Conservation (phyloP, 192 early-diverging fungal species). For the Linnemannia zychae region DNA sequence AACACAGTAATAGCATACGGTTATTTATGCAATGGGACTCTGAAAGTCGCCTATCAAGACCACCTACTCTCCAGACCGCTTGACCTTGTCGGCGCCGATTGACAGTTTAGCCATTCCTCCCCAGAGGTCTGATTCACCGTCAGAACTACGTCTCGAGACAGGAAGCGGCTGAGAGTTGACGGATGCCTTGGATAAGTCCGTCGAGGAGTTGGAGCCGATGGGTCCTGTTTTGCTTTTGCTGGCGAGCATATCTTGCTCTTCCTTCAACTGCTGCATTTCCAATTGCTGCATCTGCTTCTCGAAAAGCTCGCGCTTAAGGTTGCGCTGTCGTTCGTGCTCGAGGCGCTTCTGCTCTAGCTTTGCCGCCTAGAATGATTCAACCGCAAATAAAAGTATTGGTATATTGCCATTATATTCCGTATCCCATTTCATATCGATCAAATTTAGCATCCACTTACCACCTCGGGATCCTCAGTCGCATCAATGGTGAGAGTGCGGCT, state of each 20-base stretch:
- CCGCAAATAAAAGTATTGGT: background rate
- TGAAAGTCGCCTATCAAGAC: conserved; percentile 9
- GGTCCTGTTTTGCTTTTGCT: conserved; percentile 38
- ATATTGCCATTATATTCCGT: background rate
- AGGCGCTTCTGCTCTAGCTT: conserved; percentile 61
- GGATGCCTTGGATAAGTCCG: conserved; percentile 20
- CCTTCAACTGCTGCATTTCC: conserved; percentile 61
- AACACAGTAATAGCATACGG: too few relatives aligned
- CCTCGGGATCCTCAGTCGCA: conserved; percentile 36
- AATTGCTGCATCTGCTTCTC: conserved; percentile 65
- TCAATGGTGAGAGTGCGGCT: conserved; percentile 21
- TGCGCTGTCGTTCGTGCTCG: conserved; percentile 62
- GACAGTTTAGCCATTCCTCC: conserved; percentile 57
- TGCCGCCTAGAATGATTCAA: conserved; percentile 20
- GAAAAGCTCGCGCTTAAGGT: conserved; percentile 58
- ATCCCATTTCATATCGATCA: background rate
- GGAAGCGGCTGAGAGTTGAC: conserved; percentile 69
- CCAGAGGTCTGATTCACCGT: conserved; percentile 61
- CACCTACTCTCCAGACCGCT: conserved; percentile 52
- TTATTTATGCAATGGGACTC: too few relatives aligned
- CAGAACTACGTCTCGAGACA: conserved; percentile 79
- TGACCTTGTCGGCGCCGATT: conserved; percentile 47
- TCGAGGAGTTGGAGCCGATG: conserved; percentile 13
- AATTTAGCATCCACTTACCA: conserved; percentile 16
- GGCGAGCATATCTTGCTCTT: conserved; percentile 60